Evolutionary conservation across 441 rosid genomes (phyloP).

Genomic region (Adansonia grandidieri): DNA sequence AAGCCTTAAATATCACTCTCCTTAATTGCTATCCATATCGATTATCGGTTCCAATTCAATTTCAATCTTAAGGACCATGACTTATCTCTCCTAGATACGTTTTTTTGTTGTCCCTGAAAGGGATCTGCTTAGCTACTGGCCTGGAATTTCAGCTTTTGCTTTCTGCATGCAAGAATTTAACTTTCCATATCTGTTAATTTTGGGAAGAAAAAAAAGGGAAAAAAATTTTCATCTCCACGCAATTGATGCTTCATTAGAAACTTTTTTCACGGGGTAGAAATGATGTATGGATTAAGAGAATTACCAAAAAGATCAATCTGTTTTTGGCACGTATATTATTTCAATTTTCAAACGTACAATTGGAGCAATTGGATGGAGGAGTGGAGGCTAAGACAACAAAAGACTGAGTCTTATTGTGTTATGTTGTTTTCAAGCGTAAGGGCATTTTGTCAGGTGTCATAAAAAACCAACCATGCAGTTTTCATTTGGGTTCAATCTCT

Average conservation of each 20-base stretch:
- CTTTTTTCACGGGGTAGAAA: not conserved
- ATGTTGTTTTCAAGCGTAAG: constrained; percentile 20
- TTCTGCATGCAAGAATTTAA: constrained; percentile 17
- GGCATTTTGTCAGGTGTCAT: not conserved
- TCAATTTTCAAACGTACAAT: not conserved
- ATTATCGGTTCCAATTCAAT: not conserved
- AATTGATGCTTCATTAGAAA: not conserved
- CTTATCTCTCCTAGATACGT: not conserved
- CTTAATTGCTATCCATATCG: not conserved
- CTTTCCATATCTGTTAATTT: not conserved
- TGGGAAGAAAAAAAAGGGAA: not conserved
- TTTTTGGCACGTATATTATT: not conserved
- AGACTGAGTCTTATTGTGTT: not conserved
- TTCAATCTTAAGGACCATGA: not conserved
- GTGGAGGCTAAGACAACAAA: not conserved
- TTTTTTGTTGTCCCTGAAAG: not conserved
- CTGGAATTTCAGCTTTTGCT: not conserved
- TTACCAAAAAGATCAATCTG: not conserved
- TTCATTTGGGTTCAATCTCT: not conserved
- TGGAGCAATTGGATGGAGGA: not conserved
- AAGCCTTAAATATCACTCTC: constrained; percentile 8
- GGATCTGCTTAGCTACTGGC: constrained; percentile 1
- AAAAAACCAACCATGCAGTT: not conserved
- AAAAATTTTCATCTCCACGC: not conserved
- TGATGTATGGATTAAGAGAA: constrained; percentile 11